These are phyloP conservation scores for Trichoderma semiorbis DNA, from an alignment of 2,329 filamentous ascomycete genomes.

Conservation along the genomic window DNA sequence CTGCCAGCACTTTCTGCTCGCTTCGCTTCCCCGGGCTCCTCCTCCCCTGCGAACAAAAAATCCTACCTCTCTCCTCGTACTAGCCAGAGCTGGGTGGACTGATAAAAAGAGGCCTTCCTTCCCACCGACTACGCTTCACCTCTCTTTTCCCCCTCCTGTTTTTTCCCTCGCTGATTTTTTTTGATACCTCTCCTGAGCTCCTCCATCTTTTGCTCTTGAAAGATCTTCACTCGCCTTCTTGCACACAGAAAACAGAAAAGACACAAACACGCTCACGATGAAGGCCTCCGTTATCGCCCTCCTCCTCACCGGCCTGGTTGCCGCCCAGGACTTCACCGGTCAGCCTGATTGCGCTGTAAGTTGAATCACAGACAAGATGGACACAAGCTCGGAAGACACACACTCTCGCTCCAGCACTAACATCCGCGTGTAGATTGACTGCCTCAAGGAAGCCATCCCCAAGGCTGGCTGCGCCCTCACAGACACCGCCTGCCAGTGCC, in stretches of 20 bases:
- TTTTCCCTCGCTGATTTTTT: background rate
- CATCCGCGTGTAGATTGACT: constrained; percentile 27
- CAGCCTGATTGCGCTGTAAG: constrained; percentile 42
- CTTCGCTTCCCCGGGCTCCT: background rate
- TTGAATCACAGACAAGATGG: constrained; percentile 2
- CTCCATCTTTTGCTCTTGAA: background rate
- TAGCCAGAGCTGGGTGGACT: background rate
- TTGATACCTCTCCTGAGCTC: constrained; percentile 1
- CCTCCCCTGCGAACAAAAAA: background rate
- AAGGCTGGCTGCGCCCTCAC: constrained; percentile 35
- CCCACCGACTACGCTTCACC: background rate
- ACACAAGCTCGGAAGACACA: background rate
- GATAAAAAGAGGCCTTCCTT: constrained; percentile 13
- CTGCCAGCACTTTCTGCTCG: background rate
- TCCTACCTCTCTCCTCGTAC: too few species aligned
- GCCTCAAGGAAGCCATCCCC: constrained; percentile 35
- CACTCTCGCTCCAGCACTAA: background rate
- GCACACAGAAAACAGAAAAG: background rate
- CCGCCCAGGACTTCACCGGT: constrained; percentile 37
- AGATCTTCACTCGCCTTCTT: background rate
- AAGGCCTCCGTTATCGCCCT: constrained; percentile 37
- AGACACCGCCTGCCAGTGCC: constrained; percentile 41
- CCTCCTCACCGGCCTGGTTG: constrained; percentile 34
- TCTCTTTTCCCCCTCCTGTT: background rate
- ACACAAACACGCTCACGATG: constrained; percentile 32